A percentile compares a stretch with the other conserved stretches of the same genome.
Conservation (phyloP, 2,329 filamentous ascomycete species). For the Microascus cirrosus region DNA sequence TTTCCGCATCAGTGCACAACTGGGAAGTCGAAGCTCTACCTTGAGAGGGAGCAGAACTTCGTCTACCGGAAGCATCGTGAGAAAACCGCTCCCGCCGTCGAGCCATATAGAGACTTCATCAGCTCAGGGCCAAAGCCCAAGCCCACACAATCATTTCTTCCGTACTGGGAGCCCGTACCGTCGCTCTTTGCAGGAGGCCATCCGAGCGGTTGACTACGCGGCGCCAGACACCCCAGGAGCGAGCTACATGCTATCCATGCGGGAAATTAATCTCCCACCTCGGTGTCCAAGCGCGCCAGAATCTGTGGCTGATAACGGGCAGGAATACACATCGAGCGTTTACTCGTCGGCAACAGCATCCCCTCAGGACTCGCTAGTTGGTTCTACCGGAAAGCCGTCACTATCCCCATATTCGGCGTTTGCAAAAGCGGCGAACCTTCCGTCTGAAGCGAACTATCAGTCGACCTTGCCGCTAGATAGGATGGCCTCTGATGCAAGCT, state of each 20-base stretch:
- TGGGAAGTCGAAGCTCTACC: background rate
- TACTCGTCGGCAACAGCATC: background rate
- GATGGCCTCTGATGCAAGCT: constrained; percentile 30
- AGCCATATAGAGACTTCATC: background rate
- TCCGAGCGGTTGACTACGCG: background rate
- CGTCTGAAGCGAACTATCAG: constrained; percentile 7
- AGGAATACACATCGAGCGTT: constrained; percentile 1
- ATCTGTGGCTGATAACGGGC: background rate
- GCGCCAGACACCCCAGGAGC: background rate
- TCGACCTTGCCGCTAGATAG: constrained; percentile 18
- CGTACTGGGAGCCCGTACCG: constrained; percentile 2
- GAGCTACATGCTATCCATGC: constrained; percentile 2
- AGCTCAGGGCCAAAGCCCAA: background rate
- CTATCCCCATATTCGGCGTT: background rate
- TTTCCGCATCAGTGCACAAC: background rate
- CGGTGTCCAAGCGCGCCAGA: background rate
- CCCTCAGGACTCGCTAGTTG: background rate
- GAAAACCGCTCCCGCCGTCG: background rate
- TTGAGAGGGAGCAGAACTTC: background rate
- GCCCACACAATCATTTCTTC: background rate
- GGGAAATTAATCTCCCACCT: background rate
- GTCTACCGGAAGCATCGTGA: constrained; percentile 2
- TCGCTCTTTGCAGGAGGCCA: constrained; percentile 1
- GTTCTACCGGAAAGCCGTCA: no score
- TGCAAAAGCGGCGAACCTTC: background rate